A percentile compares a stretch with the other conserved stretches of the same genome.
Evolutionary conservation across 805 yeast species (phyloP).

Genomic region (Candida vartiovaarae): DNA sequence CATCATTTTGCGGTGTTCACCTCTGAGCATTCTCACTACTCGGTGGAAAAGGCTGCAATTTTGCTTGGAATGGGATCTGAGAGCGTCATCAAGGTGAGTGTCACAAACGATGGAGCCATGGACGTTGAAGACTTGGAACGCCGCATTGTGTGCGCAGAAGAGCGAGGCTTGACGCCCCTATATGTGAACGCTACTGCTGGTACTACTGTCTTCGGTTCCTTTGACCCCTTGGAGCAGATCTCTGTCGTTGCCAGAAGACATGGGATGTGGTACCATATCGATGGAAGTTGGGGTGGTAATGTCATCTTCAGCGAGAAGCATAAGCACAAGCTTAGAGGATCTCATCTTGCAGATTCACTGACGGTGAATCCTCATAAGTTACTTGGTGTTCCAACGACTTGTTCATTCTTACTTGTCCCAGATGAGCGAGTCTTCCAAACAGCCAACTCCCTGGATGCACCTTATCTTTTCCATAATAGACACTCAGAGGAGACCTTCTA

Average conservation of each 20-base stretch:
- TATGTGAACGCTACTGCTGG: conserved; percentile 84
- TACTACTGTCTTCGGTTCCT: conserved; percentile 82
- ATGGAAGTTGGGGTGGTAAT: conserved; percentile 92
- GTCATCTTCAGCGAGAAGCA: conserved; percentile 55
- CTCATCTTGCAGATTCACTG: conserved; percentile 62
- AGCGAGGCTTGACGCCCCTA: conserved; percentile 61
- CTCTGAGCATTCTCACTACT: conserved; percentile 68
- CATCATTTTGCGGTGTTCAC: conserved; percentile 64
- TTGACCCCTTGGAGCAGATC: conserved; percentile 57
- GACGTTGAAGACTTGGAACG: conserved; percentile 37
- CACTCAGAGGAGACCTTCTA: conserved; percentile 44
- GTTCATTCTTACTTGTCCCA: conserved; percentile 68
- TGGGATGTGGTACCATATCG: conserved; percentile 74
- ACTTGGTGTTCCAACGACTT: conserved; percentile 80
- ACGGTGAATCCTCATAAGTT: conserved; percentile 83
- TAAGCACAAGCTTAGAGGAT: conserved; percentile 44
- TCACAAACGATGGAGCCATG: conserved; percentile 52
- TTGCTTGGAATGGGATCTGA: conserved; percentile 63
- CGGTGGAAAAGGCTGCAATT: conserved; percentile 77
- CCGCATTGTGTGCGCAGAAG: conserved; percentile 35
- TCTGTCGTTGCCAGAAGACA: conserved; percentile 44
- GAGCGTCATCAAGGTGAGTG: conserved; percentile 56
- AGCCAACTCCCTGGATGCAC: conserved; percentile 73
- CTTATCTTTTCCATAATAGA: conserved; percentile 65
- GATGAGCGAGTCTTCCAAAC: conserved; percentile 57